Percentiles rank a stretch among this genome's conserved stretches.
Evolutionary conservation across 2,329 filamentous ascomycete species (phyloP).

Genomic region (Onygenales sp.): DNA sequence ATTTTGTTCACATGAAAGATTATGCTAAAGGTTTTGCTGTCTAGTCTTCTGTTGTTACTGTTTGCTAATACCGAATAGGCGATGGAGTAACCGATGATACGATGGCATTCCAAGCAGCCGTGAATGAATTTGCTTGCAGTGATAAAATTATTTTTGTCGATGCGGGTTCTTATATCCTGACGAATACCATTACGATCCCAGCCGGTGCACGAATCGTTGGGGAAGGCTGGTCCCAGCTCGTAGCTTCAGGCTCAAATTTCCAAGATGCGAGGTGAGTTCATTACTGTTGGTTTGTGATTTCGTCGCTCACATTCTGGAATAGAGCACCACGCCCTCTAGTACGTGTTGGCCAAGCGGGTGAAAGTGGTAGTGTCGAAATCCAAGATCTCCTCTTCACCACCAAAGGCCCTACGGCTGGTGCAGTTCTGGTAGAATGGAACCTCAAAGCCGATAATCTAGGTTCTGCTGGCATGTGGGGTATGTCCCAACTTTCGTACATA

Average conservation of each 20-base stretch:
- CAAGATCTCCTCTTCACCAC: conserved; percentile 4
- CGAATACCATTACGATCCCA: conserved; percentile 1
- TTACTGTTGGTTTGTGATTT: neutral
- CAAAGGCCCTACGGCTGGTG: conserved; percentile 1
- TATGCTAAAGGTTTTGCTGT: neutral
- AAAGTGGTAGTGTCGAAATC: neutral
- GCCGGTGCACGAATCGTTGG: conserved; percentile 1
- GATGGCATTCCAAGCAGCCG: neutral
- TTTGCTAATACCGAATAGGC: neutral
- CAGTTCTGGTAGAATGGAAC: conserved; percentile 2
- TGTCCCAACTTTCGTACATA: neutral
- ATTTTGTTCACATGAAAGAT: conserved; percentile 5
- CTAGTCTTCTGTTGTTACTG: neutral
- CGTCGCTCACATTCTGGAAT: neutral
- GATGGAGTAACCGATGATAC: conserved; percentile 5
- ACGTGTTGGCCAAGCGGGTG: neutral
- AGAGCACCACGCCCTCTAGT: neutral
- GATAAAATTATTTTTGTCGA: conserved; percentile 2
- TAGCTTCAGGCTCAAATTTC: conserved; percentile 1
- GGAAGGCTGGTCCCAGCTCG: conserved; percentile 1
- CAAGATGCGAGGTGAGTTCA: conserved; percentile 1
- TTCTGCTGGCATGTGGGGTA: conserved; percentile 5
- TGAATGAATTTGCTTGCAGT: neutral
- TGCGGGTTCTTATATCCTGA: conserved; percentile 2
- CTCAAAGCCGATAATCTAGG: neutral